Conservation (phyloP, 176 grass and related monocot genomes). For the Lolium perenne region DNA sequence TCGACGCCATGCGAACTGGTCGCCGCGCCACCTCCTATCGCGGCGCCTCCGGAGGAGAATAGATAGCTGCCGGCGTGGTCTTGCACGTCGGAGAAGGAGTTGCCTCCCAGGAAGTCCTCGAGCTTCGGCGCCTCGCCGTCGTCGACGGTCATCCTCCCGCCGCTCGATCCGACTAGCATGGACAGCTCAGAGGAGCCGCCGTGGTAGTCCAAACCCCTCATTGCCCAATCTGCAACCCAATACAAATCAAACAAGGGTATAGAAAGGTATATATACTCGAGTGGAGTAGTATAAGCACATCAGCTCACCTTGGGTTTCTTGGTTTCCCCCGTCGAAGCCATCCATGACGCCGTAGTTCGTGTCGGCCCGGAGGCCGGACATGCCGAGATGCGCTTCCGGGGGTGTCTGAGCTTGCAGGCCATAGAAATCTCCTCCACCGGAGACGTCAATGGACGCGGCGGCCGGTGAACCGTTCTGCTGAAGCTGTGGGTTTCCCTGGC, state of each 20-base stretch:
- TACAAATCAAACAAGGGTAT: too few relatives aligned
- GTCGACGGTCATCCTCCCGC: conserved; percentile 52
- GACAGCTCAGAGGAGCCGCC: conserved; percentile 84
- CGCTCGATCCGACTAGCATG: conserved; percentile 93
- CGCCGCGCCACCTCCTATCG: conserved; percentile 44
- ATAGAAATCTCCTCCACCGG: conserved; percentile 60
- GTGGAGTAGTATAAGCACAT: neutral
- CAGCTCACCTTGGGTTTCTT: conserved; percentile 55
- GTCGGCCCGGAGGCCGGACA: conserved; percentile 24
- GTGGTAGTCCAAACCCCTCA: conserved; percentile 76
- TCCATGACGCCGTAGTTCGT: conserved; percentile 64
- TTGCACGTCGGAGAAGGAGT: conserved; percentile 80
- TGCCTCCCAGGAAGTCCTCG: conserved; percentile 93
- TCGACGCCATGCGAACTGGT: neutral
- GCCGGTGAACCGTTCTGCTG: conserved; percentile 52
- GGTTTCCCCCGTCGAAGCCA: conserved; percentile 52
- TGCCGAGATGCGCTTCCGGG: conserved; percentile 50
- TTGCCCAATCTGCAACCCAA: conserved; percentile 79
- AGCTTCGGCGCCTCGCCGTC: conserved; percentile 79
- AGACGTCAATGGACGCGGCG: conserved; percentile 46
- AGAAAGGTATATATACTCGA: too few relatives aligned
- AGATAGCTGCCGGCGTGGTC: conserved; percentile 66
- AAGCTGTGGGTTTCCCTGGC: conserved; percentile 59
- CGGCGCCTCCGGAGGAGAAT: conserved; percentile 52
- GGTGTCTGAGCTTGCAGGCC: conserved; percentile 39